These are phyloP conservation scores for Ogataea degrootiae DNA, from an alignment of 805 yeast genomes.

Conservation along the genomic window DNA sequence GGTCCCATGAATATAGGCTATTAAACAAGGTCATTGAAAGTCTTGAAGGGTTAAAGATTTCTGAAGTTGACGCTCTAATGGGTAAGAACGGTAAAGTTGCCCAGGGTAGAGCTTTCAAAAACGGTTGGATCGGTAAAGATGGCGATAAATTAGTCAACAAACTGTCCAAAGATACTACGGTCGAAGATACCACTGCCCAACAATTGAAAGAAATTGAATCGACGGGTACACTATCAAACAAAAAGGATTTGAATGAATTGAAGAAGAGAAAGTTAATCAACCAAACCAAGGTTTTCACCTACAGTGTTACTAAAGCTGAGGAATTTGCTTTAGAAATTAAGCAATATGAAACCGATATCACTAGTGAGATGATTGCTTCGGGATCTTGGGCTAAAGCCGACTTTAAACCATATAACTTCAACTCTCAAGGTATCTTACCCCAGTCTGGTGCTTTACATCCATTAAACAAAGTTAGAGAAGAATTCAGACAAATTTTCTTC, in stretches of 20 bases:
- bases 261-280: constrained; percentile 87
- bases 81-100: constrained; percentile 88
- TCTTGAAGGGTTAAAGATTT: constrained; percentile 74
- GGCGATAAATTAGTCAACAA: constrained; percentile 73
- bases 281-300: constrained; percentile 70
- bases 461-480: constrained; percentile 92
- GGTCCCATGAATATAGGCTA: constrained; percentile 87
- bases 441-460: constrained; percentile 95
- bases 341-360: constrained; percentile 86
- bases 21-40: constrained; percentile 67
- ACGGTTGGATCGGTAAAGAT: constrained; percentile 90
- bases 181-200: constrained; percentile 62
- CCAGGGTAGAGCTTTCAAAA: constrained; percentile 95
- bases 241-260: constrained; percentile 71
- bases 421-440: constrained; percentile 88
- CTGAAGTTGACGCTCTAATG: constrained; percentile 66
- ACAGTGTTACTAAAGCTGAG: constrained; percentile 70
- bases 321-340: constrained; percentile 79
- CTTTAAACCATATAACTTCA: constrained; percentile 94
- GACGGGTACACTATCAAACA: constrained; percentile 52
- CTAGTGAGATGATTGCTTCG: constrained; percentile 82
- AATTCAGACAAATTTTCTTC: constrained; percentile 95
- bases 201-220: constrained; percentile 53
- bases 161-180: constrained; percentile 42
- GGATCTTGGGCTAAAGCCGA: constrained; percentile 79